Base-by-base conservation (phyloP, 148 eudicot species). In the Limonium bicolor region DNA sequence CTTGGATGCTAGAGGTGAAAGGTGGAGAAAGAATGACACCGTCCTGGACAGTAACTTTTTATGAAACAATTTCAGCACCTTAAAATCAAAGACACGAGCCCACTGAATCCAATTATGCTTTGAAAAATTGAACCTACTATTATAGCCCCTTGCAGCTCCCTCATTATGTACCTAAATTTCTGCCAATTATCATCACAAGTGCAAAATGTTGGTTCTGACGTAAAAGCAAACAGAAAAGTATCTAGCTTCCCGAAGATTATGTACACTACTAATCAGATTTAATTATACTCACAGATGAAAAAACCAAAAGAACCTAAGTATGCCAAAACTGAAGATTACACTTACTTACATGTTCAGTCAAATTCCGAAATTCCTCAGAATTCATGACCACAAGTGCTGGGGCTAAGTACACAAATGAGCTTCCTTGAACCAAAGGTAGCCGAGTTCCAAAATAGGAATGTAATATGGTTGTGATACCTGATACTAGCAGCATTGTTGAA, bases 91-190 rank as follows among this genome's bases (percentile, higher is more conserved):
- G 85, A 68, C 87, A 90, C 73, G 41, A 90, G 61, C 43, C 97
- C 93, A 51, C 87, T 84, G 62, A 77, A 84, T 32, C 97, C 97
- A 70, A 90, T 51, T 24, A 80, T 36, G 73, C 85, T 59, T 55
- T 90, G 97, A 56, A 75, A 77, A 60, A 80, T 71, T 30, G 97
- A 90, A 35, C 95, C 68, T 59, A 84, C 59, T 20, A 90, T 73
- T 48, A 90, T 75, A 54, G 93, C 97, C 54, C 97, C 97, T 68
- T 90, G 97, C 43, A 90, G 40, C 53, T 90, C 97, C 63, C 79
- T 84, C 97, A 90, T 90, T 45, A 75, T 75, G 66, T 75, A 74
- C 73, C 84, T 84, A 64, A 90, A 90, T 63, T 82, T 90, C 95
- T 90, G 85, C 54, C 57, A 17, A 41, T 40, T n/a, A n/a, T n/a